A percentile compares a stretch with the other conserved stretches of the same genome.
These are phyloP conservation scores for Paracamarosporium sp. DNA, from an alignment of 2,329 filamentous ascomycete species.

Conservation along the genomic window DNA sequence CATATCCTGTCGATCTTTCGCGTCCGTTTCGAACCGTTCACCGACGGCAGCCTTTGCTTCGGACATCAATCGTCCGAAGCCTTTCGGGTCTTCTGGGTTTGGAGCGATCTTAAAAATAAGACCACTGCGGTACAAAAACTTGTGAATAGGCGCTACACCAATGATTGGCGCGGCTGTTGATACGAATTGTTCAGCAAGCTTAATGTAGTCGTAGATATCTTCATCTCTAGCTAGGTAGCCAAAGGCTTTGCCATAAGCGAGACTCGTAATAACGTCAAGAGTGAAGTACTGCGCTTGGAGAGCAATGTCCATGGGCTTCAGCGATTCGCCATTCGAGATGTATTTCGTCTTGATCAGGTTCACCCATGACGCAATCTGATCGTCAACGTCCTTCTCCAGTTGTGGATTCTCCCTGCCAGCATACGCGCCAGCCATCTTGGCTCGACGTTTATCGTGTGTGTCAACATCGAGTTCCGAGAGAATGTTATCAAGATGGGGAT, in stretches of 20 bases:
- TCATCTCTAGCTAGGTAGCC: slow-evolving; percentile 11
- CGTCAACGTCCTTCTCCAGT: slow-evolving; percentile 58
- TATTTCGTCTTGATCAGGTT: slow-evolving; percentile 57
- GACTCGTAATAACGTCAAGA: slow-evolving; percentile 16
- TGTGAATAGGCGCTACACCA: slow-evolving; percentile 3
- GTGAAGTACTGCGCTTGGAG: slow-evolving; percentile 57
- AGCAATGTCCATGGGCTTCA: slow-evolving; percentile 51
- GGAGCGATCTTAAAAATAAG: slow-evolving; percentile 7
- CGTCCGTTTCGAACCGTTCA: slow-evolving; percentile 8
- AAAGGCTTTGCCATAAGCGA: slow-evolving; percentile 14
- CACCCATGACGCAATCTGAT: slow-evolving; percentile 52
- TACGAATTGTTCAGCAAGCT: neutral
- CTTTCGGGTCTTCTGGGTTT: slow-evolving; percentile 5
- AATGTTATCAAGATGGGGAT: slow-evolving; percentile 57
- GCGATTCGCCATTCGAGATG: slow-evolving; percentile 25
- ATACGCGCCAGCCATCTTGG: slow-evolving; percentile 59
- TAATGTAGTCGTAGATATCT: slow-evolving; percentile 13
- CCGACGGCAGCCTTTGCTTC: slow-evolving; percentile 4
- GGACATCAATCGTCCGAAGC: slow-evolving; percentile 1
- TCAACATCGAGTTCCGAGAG: slow-evolving; percentile 55
- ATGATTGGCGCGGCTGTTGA: slow-evolving; percentile 1
- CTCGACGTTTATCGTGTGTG: slow-evolving; percentile 46
- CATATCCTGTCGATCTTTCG: slow-evolving; percentile 6
- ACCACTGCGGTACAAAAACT: slow-evolving; percentile 4
- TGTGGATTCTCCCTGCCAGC: slow-evolving; percentile 60